Evolutionary conservation across 805 yeast species (phyloP), one percentile per base, ranked within the genome.

Genomic region (Saccharomycopsis sp.): DNA sequence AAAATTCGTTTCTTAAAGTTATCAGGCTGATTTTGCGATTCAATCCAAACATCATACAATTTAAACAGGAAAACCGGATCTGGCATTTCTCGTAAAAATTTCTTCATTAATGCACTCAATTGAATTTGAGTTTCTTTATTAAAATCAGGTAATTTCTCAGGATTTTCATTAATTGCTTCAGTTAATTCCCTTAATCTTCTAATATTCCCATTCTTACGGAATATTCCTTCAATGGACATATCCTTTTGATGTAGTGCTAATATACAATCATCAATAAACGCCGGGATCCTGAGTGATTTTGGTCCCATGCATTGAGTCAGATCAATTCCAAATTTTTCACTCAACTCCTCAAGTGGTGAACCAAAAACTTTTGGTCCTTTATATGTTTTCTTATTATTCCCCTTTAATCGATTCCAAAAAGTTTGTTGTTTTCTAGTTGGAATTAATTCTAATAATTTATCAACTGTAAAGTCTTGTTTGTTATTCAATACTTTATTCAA

Each of bases 161-260:
- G 95, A 53, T 74, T 70, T 37, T 72, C 67, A 62, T 93, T 93
- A 52, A 90, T 81, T 39, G 68, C 72, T 43, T 78, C 86, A 0
- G 87, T 75, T 47, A 89, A 65, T 53, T 81, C 85, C 54, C 82
- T 77, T 41, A 90, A 67, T 37, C 85, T 74, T 55, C 88, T 79
- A 57, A 93, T 89, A 59, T 93, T 93, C 57, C 99, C 99, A 59
- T 93, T 93, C 58, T 89, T 83, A 56, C 99, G 77, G 72, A 93
- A 93, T 3, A 93, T 82, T 48, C 98, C 98, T 62, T 93, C 98
- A 24, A 81, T 88, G 2, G 97, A 85, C 82, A 90, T 77, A 63
- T 93, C 97, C 70, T 85, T 87, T 48, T 83, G 90, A 43, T 85
- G 75, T 68, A 93, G 74, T 0, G 95, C 85, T 24, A 77, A 74